Percentiles rank a stretch among this genome's conserved stretches.
phyloP scores from a whole-genome alignment of 306 rosid genomes.

The Aeschynomene evenia region DNA sequence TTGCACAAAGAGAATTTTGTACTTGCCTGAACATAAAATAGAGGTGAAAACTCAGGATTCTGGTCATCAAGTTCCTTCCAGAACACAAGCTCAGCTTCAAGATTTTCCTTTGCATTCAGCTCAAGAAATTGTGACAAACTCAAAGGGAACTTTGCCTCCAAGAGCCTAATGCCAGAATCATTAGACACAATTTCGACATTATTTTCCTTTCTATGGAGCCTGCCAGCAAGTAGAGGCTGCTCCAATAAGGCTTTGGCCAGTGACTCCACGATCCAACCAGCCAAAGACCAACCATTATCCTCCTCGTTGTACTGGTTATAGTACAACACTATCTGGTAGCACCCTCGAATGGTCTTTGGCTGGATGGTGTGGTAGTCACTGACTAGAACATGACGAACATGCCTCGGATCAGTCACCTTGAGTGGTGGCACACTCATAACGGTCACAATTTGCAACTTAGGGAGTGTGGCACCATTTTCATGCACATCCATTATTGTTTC shows the following conservation, averaged over 20 bases:
- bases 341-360: conserved; percentile 20
- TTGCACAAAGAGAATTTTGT: neutral
- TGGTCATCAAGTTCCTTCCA: conserved; percentile 55
- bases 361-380: neutral
- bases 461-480: neutral
- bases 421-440: conserved; percentile 43
- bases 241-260: conserved; percentile 42
- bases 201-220: conserved; percentile 22
- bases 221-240: conserved; percentile 53
- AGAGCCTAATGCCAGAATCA: conserved; percentile 56
- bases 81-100: conserved; percentile 54
- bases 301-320: conserved; percentile 22
- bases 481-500: conserved; percentile 23
- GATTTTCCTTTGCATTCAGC: conserved; percentile 9
- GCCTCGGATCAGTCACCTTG: conserved; percentile 39
- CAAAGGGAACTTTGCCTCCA: conserved; percentile 32
- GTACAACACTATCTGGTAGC: conserved; percentile 49
- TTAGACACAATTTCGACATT: conserved; percentile 40
- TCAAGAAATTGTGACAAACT: conserved; percentile 41
- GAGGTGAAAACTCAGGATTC: conserved; percentile 52
- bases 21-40: conserved; percentile 60
- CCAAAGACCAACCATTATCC: conserved; percentile 40
- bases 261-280: conserved; percentile 59
- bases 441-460: conserved; percentile 28
- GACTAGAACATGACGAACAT: conserved; percentile 25